Conservation (phyloP, 306 rosid genomes). For the Fragaria iinumae region DNA sequence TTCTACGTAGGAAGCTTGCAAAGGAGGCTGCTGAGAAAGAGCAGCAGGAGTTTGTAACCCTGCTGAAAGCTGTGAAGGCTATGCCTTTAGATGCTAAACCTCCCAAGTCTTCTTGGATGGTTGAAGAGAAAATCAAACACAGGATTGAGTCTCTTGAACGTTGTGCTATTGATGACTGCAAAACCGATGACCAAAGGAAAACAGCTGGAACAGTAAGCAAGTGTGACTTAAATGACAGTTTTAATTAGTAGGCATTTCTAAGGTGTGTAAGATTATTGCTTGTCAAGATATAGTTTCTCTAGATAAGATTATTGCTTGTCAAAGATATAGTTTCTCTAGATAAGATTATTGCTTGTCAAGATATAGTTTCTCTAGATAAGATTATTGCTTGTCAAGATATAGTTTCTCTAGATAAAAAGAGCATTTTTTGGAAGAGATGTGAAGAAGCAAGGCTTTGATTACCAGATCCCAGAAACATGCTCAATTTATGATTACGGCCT, state of each 20-base stretch:
- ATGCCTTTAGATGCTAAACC: conserved; percentile 67
- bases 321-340: not conserved
- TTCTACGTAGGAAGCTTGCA: conserved; percentile 60
- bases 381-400: conserved; percentile 16
- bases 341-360: conserved; percentile 10
- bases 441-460: not conserved
- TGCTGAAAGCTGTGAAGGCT: conserved; percentile 67
- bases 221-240: conserved; percentile 21
- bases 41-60: conserved; percentile 54
- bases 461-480: too few species aligned
- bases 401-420: not conserved
- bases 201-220: conserved; percentile 71
- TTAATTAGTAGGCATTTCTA: conserved; percentile 20
- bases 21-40: conserved; percentile 89
- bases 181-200: conserved; percentile 69
- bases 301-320: too few species aligned
- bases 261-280: conserved; percentile 6
- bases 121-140: conserved; percentile 56
- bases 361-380: conserved; percentile 4
- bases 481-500: conserved; percentile 12
- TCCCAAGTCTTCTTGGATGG: conserved; percentile 71
- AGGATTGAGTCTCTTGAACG: conserved; percentile 76
- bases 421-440: conserved; percentile 10
- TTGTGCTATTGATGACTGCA: conserved; percentile 79
- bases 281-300: not conserved